Percentiles rank a stretch among this genome's conserved stretches.
phyloP scores from a whole-genome alignment of 108 stramenopile species.

The Cylindrotheca fusiformis region DNA sequence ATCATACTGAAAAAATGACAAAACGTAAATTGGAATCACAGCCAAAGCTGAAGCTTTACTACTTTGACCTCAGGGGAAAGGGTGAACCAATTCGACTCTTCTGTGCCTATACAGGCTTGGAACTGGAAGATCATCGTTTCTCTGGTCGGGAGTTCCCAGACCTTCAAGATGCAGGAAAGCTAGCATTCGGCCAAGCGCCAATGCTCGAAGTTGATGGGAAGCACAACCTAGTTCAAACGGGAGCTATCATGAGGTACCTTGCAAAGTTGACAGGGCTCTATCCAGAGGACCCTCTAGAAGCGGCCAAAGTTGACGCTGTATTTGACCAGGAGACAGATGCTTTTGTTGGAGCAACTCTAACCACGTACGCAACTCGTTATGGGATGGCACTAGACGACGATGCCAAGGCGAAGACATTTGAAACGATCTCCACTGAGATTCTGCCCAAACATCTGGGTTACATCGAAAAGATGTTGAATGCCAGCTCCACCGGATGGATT shows the following conservation, averaged over 20 bases:
- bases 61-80: slow-evolving; percentile 37
- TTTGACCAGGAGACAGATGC: slow-evolving; percentile 35
- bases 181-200: slow-evolving; percentile 41
- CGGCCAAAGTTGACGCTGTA: slow-evolving; percentile 25
- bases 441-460: slow-evolving; percentile 23
- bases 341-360: slow-evolving; percentile 18
- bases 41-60: slow-evolving; percentile 33
- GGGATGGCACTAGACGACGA: slow-evolving; percentile 20
- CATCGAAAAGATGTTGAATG: slow-evolving; percentile 21
- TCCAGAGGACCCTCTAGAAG: slow-evolving; percentile 25
- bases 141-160: slow-evolving; percentile 23
- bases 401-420: slow-evolving; percentile 13
- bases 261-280: slow-evolving; percentile 21
- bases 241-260: slow-evolving; percentile 38
- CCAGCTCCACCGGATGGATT: slow-evolving; percentile 33
- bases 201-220: slow-evolving; percentile 45
- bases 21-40: slow-evolving; percentile 3
- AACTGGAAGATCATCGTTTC: slow-evolving; percentile 35
- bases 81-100: slow-evolving; percentile 39
- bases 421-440: slow-evolving; percentile 13
- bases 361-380: slow-evolving; percentile 18
- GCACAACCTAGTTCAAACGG: slow-evolving; percentile 19
- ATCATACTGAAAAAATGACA: slow-evolving; percentile 3
- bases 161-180: slow-evolving; percentile 19
- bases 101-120: slow-evolving; percentile 33